Evolutionary conservation across 1,139 yeast species (phyloP), one percentile per base, ranked within the genome.

Genomic region (Yamadazyma epiphylla): DNA sequence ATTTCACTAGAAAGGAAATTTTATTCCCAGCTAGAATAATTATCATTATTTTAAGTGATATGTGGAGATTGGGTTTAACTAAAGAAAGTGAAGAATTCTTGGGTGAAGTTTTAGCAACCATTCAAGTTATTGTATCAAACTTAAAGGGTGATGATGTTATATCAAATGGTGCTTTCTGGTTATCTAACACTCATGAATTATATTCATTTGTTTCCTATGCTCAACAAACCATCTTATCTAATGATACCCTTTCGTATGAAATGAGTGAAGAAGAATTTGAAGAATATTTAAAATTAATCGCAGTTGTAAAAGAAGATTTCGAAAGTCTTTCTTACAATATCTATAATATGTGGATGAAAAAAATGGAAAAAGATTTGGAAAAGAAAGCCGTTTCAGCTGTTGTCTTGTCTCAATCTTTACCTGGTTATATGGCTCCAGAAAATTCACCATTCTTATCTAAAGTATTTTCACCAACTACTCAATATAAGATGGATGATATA

Each of bases 1-100:
- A 83, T 51, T 70, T 87, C 43, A 80, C 94, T 11, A 74, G 88
- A 50, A 87, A 89, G 55, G 98, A 94, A 57, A 95, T 91, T 22
- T 70, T 91, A 32, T 91, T 88, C 79, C 99, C 98, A 25, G 94
- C 97, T 2, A 81, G 96, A 65, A 86, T 91, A 40, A 81, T 91
- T 48, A 89, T 91, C 46, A 83, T 94, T 42, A 83, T 91, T 26
- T 72, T 91, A 39, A 82, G 95, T 48, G 98, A 94, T 58, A 88
- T 91, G 98, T 91, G 99, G 99, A 77, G 97, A 60, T 70, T 89
- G 36, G 97, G 98, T 2, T 74, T 88, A 48, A 88, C 96, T 22
- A 81, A 84, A 46, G 96, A 89, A 58, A 80, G 94, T 50, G 98
- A 91, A 64, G 81, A 80, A 36, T 86, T 91, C 56, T 65, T 91